Base-by-base conservation (phyloP, 495 filamentous ascomycete species). In the Penicillium maclennaniae region DNA sequence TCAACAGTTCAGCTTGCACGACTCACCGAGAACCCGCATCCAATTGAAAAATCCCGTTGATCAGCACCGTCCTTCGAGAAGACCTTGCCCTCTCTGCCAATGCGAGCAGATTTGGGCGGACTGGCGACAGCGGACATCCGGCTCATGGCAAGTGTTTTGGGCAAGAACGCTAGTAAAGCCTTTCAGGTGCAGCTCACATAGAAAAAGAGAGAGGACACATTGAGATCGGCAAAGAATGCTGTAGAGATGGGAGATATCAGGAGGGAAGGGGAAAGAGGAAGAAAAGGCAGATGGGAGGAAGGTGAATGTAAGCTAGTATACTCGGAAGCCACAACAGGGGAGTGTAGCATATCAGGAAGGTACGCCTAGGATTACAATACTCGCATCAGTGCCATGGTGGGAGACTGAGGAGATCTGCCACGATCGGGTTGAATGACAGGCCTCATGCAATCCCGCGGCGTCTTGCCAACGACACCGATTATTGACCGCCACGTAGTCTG, bases 381-480 rank as follows among this genome's bases (percentile, higher is more conserved):
- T 12, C 15, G 47, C 23, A 26, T 41, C 21, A 14, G 23, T 27
- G 7, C 31, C 8, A 12, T 41, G 37, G 36, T 41, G 41, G 26
- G 47, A 49, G 23, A 7, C 23, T 4, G 47, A 49, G 21, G 76
- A 74, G 46, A 82, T 66, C 27, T 73, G 67, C 83, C 83, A 85
- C 19, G 59, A 60, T 46, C 70, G 66, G 51, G 82, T 79, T 54
- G 85, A 77, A 60, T 75, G 81, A 7, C 82, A 83, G 60, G 82
- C 68, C 1, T 79, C 78, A 53, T 78, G 64, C 4, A 74, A 67
- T 12, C 83, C 83, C 40, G 71, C 78, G 37, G 75, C 63, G 5
- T 83, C 82, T 47, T 69, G 67, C 78, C 77, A 83, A 28, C 62
- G 59, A 60, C 73, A 73, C 25, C 60, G 67, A 26, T 63, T 56